A percentile compares a stretch with the other conserved stretches of the same genome.
phyloP scores from a whole-genome alignment of 768 basidiomycete genomes.

The Russula dissimulans region DNA sequence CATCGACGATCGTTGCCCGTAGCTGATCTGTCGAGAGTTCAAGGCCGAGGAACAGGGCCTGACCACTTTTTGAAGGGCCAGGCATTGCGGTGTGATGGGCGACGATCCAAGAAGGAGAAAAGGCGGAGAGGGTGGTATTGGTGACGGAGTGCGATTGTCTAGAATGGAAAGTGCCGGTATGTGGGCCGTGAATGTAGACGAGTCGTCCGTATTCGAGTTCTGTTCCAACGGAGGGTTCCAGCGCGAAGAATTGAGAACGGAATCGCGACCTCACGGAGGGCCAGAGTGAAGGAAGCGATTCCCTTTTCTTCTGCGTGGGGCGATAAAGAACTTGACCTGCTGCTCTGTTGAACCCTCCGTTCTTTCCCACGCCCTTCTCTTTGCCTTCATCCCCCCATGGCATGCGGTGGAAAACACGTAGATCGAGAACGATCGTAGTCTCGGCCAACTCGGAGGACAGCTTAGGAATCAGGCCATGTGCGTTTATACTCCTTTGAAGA shows the following conservation, averaged over 20 bases:
- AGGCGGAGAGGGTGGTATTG: not conserved
- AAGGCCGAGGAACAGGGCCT: slow-evolving; percentile 72
- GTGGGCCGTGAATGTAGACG: not conserved
- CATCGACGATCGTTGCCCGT: slow-evolving; percentile 76
- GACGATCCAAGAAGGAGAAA: not conserved
- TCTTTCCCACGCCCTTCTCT: no score
- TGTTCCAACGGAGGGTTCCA: not conserved
- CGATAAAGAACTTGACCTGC: not conserved
- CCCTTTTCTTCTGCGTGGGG: not conserved
- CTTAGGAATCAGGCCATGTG: no score
- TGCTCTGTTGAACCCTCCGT: not conserved
- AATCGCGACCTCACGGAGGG: not conserved
- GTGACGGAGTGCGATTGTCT: not conserved
- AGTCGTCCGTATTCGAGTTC: slow-evolving; percentile 1
- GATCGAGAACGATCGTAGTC: no score
- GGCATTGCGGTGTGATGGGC: slow-evolving; percentile 9
- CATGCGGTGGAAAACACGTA: no score
- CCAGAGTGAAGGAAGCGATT: not conserved
- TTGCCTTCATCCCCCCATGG: no score
- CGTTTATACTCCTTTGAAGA: no score
- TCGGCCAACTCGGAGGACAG: no score
- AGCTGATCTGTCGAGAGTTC: slow-evolving; percentile 81
- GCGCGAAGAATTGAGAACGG: not conserved
- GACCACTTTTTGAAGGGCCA: slow-evolving; percentile 30
- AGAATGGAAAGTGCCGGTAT: not conserved